A percentile compares a stretch with the other conserved stretches of the same genome.
phyloP scores from a whole-genome alignment of 352 stramenopile species.

The Phytophthora palmivora region DNA sequence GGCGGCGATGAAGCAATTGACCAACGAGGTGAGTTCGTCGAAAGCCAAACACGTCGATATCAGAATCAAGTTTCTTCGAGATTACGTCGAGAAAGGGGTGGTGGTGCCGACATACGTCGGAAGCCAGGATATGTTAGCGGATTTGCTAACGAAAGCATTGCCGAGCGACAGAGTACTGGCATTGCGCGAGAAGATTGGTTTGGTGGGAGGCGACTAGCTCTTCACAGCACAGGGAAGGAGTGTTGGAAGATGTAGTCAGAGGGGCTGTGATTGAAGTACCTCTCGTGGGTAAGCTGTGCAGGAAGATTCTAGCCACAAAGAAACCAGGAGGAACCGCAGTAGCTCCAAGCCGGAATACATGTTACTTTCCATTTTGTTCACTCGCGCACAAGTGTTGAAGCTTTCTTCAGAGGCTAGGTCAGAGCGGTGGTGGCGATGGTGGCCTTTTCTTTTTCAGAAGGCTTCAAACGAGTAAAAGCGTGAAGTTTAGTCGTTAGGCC shows the following conservation, averaged over 20 bases:
- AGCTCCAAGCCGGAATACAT: too few species aligned
- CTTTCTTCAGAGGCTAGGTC: too few species aligned
- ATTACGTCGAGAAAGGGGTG: not conserved
- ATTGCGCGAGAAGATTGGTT: not conserved
- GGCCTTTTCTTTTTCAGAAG: too few species aligned
- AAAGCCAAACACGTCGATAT: not conserved
- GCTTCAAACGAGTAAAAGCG: too few species aligned
- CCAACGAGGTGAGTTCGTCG: not conserved
- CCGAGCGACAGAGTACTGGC: not conserved
- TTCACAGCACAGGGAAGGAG: slow-evolving; percentile 1
- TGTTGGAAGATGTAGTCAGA: slow-evolving; percentile 5
- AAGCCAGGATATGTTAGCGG: slow-evolving; percentile 1
- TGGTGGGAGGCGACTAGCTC: not conserved
- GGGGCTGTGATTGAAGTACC: too few species aligned
- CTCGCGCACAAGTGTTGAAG: too few species aligned
- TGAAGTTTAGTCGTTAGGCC: too few species aligned
- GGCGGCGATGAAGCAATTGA: not conserved
- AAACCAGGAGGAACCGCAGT: too few species aligned
- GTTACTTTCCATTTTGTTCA: too few species aligned
- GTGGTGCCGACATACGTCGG: slow-evolving; percentile 1
- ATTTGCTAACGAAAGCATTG: not conserved
- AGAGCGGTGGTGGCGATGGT: too few species aligned
- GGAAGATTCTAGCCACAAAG: too few species aligned
- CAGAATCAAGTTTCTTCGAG: not conserved
- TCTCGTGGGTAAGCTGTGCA: too few species aligned